phyloP scores from a whole-genome alignment of 805 yeast species.

The Saturnispora saitoi region DNA sequence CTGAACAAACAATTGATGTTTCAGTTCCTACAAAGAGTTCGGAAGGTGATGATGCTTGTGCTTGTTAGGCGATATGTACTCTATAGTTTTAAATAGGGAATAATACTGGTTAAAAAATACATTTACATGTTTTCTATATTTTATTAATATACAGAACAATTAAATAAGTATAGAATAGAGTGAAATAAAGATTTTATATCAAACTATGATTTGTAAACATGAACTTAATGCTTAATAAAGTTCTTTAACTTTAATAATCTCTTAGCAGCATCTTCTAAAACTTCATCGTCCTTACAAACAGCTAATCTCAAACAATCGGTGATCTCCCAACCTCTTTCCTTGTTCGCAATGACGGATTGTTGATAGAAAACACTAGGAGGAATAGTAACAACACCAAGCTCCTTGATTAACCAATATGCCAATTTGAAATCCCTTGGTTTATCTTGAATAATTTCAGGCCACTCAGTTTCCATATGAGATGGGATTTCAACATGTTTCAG shows the following conservation, averaged over 20 bases:
- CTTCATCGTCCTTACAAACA: constrained; percentile 84
- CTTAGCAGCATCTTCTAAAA: constrained; percentile 72
- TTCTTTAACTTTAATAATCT: constrained; percentile 51
- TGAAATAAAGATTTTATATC: neutral
- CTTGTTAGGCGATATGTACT: constrained; percentile 24
- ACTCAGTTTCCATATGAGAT: constrained; percentile 36
- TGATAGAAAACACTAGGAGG: constrained; percentile 95
- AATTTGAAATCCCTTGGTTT: constrained; percentile 80
- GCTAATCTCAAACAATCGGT: constrained; percentile 79
- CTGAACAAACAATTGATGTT: constrained; percentile 38
- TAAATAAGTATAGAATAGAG: neutral
- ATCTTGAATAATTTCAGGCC: constrained; percentile 55
- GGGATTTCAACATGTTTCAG: constrained; percentile 79
- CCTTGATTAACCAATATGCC: constrained; percentile 89
- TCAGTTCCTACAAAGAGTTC: constrained; percentile 29
- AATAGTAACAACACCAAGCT: constrained; percentile 89
- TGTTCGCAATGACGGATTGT: constrained; percentile 55
- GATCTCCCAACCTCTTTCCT: constrained; percentile 8
- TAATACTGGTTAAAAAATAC: neutral
- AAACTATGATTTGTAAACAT: neutral
- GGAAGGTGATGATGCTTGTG: constrained; percentile 31
- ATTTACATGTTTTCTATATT: neutral
- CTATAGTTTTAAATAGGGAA: neutral
- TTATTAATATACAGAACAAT: neutral
- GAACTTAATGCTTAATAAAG: neutral